Evolutionary conservation across 495 filamentous ascomycete genomes (phyloP), one percentile per base, ranked within the genome.

Genomic region (Lineolata rhizophorae): DNA sequence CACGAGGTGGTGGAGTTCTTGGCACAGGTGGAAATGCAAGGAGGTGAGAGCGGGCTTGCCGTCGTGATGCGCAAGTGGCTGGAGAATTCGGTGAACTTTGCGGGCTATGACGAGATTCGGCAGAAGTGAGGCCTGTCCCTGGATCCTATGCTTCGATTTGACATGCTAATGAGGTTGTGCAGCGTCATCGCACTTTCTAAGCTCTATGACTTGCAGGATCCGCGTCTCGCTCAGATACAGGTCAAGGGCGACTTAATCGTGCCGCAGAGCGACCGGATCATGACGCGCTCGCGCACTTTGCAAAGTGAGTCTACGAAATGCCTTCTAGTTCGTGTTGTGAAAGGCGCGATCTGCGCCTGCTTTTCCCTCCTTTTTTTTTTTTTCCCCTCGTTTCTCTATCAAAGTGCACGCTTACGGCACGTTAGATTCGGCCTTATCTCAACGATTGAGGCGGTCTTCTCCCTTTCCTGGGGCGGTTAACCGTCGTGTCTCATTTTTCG

Each of bases 31-130:
- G 65, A 81, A 39, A 67, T 97, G 35, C 9, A 17, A 9, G 65
- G 66, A 18, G 63, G 61, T 13, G 59, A 68, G 41, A 91, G 62
- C 44, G 87, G 87, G 9, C 58, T 97, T 5, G 66, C 80, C 32
- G 71, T 94, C 2, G 87, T 97, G 10, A 53, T 97, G 38, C 61
- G 69, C 53, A 94, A 94, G 52, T 97, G 87, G 87, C 62, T 95
- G 0, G 85, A 93, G 52, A 87, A 94, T 51, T 93, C 83, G 2
- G 66, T 87, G 53, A 91, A 74, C 49, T 95, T 97, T 52, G 79
- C 80, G 5, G 87, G 87, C 13, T 97, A 94, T 43, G 83, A 94
- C 43, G 84, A 92, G 49, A 95, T 93, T 44, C 62, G 83, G 42
- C 82, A 93, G 48, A 97, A 95, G 75, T 81, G 54, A 49, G 66